Percentiles rank a stretch among this genome's conserved stretches.
Evolutionary conservation across 1,139 yeast genomes (phyloP).

Genomic region (Kodamaea arcana): DNA sequence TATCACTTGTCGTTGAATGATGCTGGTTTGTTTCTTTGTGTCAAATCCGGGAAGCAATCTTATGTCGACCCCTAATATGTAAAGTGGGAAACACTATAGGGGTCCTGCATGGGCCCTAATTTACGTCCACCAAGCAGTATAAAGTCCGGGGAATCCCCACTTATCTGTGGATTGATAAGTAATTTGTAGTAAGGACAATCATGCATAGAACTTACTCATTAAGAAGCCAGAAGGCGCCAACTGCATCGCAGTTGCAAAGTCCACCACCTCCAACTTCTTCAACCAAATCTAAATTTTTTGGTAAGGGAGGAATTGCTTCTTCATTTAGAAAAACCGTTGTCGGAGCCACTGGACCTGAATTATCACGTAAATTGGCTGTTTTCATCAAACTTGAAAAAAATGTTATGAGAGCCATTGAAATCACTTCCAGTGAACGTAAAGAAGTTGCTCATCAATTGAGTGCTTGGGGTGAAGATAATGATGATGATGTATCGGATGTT

Average conservation of each 20-base stretch:
- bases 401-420: slow-evolving; percentile 89
- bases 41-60: no score
- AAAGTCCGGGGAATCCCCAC: no score
- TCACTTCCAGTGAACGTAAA: slow-evolving; percentile 92
- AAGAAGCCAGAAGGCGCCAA: slow-evolving; percentile 93
- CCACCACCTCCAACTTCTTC: slow-evolving; percentile 94
- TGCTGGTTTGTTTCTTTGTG: no score
- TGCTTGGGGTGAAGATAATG: slow-evolving; percentile 97
- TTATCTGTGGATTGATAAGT: no score
- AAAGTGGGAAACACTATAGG: no score
- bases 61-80: no score
- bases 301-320: slow-evolving; percentile 80
- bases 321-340: slow-evolving; percentile 84
- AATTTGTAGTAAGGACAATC: no score
- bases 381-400: slow-evolving; percentile 95
- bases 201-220: slow-evolving; percentile 99
- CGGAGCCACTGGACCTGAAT: slow-evolving; percentile 92
- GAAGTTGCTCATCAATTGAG: slow-evolving; percentile 96
- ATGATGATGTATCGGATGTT: slow-evolving; percentile 94
- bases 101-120: no score
- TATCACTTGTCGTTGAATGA: no score
- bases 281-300: slow-evolving; percentile 82
- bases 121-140: no score
- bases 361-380: slow-evolving; percentile 84
- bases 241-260: slow-evolving; percentile 89